Base-by-base conservation (phyloP, 306 rosid species). In the Oemleria cerasiformis region DNA sequence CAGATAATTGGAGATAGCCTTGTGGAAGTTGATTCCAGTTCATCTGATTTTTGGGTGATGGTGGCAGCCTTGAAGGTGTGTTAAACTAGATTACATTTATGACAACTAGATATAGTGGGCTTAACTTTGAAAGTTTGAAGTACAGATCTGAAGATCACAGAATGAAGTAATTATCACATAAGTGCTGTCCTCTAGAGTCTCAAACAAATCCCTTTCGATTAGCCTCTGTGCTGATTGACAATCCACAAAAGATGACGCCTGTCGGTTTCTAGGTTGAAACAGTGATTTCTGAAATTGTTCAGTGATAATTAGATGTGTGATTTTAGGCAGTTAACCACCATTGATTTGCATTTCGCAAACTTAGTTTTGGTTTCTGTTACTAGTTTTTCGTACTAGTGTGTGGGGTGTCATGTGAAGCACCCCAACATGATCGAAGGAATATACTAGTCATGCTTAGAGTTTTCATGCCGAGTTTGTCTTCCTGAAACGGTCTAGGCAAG, bases 11-110 rank as follows among this genome's bases (percentile, higher is more conserved):
- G 86, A 68, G 97, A 94, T 77, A 78, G 80, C 76, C 78, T 79
- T 79, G 84, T 84, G 67, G 99, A 94, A 79, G 87, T 91, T 77
- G 87, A 87, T 71, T 80, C 91, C 45, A 83, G 63, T 78, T 94
- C 99, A 30, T 91, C 95, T 20, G 90, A 91, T 73, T 91, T 91
- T 89, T 94, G 99, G 99, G 87, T 91, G 74, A 73, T 94, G 90
- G 91, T 94, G 76, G 95, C 95, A 79, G 96, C 99, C 39, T 79
- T 94, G 73, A 94, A 94, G 97, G 98, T 93, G 76, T 41, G 89
- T 77, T 68, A 79, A 71, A 71, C 56, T 75, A 50, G 48, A 51
- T 61, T 79, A 47, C 61, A 41, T 48, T 45, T n/a, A 2, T 40
- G 73, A 53, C 70, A 61, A 73, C 45, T 14, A 63, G 68, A 59